Percentiles rank a stretch among this genome's conserved stretches.
Evolutionary conservation across 345 rosid species (phyloP).

Genomic region (Geranium rotundifolium): DNA sequence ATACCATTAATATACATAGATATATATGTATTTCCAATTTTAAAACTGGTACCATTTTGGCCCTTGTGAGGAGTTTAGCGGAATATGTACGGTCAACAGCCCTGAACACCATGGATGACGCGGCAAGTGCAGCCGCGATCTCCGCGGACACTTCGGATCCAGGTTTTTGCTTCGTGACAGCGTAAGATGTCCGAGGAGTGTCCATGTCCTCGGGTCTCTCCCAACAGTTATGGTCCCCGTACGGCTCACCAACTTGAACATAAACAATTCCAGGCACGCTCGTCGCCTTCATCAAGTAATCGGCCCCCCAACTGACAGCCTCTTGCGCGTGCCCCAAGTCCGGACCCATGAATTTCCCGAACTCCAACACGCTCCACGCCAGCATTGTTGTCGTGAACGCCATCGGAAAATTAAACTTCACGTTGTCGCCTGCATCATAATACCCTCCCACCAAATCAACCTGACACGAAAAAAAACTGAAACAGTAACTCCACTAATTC

Average conservation of each 20-base stretch:
- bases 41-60: slow-evolving; percentile 25
- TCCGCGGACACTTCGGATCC: slow-evolving; percentile 84
- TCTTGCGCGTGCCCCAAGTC: slow-evolving; percentile 31
- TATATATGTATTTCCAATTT: no score
- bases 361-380: slow-evolving; percentile 68
- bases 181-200: slow-evolving; percentile 54
- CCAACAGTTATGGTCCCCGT: slow-evolving; percentile 65
- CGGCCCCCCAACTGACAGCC: slow-evolving; percentile 71
- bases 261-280: slow-evolving; percentile 13
- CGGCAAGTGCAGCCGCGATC: slow-evolving; percentile 79
- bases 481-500: no score
- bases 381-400: slow-evolving; percentile 70
- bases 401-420: slow-evolving; percentile 72
- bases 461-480: no score
- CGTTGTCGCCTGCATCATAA: slow-evolving; percentile 77
- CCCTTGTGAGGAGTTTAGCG: slow-evolving; percentile 38
- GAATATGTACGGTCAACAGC: slow-evolving; percentile 38
- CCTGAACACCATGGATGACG: slow-evolving; percentile 61
- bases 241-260: slow-evolving; percentile 50
- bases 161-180: slow-evolving; percentile 40
- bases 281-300: slow-evolving; percentile 71
- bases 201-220: slow-evolving; percentile 93
- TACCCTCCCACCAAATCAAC: slow-evolving; percentile 66
- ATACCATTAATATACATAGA: no score
- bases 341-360: slow-evolving; percentile 36